Evolutionary conservation across 106 monocot species (phyloP), one percentile per base, ranked within the genome.

Genomic region (Platanthera guangdongensis): DNA sequence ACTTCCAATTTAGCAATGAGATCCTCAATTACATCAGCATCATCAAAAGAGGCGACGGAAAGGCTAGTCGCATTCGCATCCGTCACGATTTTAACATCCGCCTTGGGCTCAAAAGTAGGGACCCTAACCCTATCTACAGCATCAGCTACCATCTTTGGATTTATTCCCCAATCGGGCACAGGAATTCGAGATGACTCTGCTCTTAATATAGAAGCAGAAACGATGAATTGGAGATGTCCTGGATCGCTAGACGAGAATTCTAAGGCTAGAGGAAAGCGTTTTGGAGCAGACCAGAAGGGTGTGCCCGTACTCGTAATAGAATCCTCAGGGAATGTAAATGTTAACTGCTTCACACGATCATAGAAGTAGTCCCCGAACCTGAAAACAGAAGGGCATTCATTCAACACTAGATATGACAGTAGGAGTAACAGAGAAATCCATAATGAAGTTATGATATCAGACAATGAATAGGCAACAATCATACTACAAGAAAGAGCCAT

Each of bases 321-420:
- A 57, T 75, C 74, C 55, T 75, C 74, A 0, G 74, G 74, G 16
- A 75, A 75, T 14, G 54, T 75, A 57, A 75, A 75, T 18, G 74
- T 75, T 16, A 75, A 57, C 55, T 75, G 74, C 74, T 75, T 75
- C 39, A 75, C 74, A 9, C 74, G 74, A 55, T 75, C 57, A 32
- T 30, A 22, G 32, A 75, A 75, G 55, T 75, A 75, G 16, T 75
- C 74, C 74, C 57, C 74, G 45, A 75, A 75, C 45, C 74, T 75
- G 54, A 28, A 52, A 53, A 57, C 51, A 9, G 21, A 51, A 72
- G 50, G 51, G 15, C 65, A 48, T 48, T 67, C 39, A 67, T 67
- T 67, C 11, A 39, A 11, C 12, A 11, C 32, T 30, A 53, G 30
- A 67, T 67, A 22, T 67, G n/a, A 67, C 2, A 67, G 9, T 67